Base-by-base conservation (phyloP, 2,329 filamentous ascomycete species). In the Penicillium griseofulvum region DNA sequence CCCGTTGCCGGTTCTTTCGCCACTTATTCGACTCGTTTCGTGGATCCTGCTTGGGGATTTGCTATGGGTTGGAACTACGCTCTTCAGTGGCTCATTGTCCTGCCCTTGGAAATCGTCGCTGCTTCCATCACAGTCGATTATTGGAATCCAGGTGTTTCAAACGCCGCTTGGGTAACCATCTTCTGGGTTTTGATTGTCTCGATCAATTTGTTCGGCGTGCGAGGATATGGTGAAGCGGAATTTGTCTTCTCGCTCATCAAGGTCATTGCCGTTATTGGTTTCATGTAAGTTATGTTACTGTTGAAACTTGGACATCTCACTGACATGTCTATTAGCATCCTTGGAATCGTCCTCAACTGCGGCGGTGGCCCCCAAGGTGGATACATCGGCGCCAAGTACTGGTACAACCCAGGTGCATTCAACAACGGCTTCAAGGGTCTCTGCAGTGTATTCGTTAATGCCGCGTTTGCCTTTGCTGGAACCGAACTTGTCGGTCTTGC, bases 1-100 rank as follows among this genome's bases (percentile, higher is more conserved):
- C 93, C 93, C 4, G 88, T 97, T 24, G 89, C 92, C 22, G 93
- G 93, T 53, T 95, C 91, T 3, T 97, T 97, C 70, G 90, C 91
- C 0, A 87, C 91, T 8, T 97, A 92, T 76, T 94, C 92, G 17
- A 96, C 91, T 29, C 85, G 93, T 17, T 97, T 97, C 67, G 75
- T 97, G 17, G 91, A 97, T 68, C 93, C 92, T 1, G 92, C 92
- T 0, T 96, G 91, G 91, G 91, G 91, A 0, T 96, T 96, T 69
- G 90, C 91, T 44, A 95, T 96, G 89, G 91, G 91, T 16, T 96
- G 91, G 91, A 96, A 95, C 68, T 95, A 96, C 71, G 90, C 89
- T 5, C 72, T 96, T 63, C 89, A 95, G 74, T 96, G 92, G 92
- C 81, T 96, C 2, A 82, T 91, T 34, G 85, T 92, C 0, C 74